These are phyloP conservation scores for Fusarium nelsonii DNA, from an alignment of 2,329 filamentous ascomycete species.

Conservation along the genomic window DNA sequence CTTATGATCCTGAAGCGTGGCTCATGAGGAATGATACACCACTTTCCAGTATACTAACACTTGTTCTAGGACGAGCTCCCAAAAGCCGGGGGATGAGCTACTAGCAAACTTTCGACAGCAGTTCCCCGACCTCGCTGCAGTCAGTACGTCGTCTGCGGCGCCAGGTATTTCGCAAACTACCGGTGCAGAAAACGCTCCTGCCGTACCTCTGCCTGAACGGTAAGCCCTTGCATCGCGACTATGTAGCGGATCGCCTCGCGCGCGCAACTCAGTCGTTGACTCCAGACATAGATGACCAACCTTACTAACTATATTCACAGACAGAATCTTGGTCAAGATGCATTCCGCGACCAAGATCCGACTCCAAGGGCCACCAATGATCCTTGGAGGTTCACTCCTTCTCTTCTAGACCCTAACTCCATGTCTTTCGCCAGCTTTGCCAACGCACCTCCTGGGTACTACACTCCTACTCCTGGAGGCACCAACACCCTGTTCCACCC, in stretches of 20 bases:
- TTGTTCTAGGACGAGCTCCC: conserved; percentile 74
- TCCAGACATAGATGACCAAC: background rate
- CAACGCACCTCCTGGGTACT: conserved; percentile 85
- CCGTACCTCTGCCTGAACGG: conserved; percentile 47
- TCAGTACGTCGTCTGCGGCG: conserved; percentile 60
- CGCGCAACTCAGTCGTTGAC: background rate
- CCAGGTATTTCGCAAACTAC: conserved; percentile 55
- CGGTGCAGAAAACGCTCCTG: conserved; percentile 47
- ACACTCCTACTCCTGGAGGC: conserved; percentile 86
- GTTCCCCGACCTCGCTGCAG: conserved; percentile 78
- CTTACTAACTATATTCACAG: conserved; percentile 39
- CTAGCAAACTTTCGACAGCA: conserved; percentile 85
- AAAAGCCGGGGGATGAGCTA: conserved; percentile 88
- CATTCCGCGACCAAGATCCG: conserved; percentile 78
- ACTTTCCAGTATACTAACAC: conserved; percentile 14
- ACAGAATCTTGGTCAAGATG: conserved; percentile 46
- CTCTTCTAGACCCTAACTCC: conserved; percentile 86
- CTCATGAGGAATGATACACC: background rate
- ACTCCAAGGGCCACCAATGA: conserved; percentile 85
- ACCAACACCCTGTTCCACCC: conserved; percentile 84
- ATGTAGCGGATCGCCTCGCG: background rate
- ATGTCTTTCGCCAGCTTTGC: conserved; percentile 84
- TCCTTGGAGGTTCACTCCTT: conserved; percentile 88
- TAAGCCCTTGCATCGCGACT: conserved; percentile 35
- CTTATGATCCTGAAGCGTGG: background rate